These are phyloP conservation scores for Flaveria ramosissima DNA, from an alignment of 129 eudicot genomes.

Conservation along the genomic window DNA sequence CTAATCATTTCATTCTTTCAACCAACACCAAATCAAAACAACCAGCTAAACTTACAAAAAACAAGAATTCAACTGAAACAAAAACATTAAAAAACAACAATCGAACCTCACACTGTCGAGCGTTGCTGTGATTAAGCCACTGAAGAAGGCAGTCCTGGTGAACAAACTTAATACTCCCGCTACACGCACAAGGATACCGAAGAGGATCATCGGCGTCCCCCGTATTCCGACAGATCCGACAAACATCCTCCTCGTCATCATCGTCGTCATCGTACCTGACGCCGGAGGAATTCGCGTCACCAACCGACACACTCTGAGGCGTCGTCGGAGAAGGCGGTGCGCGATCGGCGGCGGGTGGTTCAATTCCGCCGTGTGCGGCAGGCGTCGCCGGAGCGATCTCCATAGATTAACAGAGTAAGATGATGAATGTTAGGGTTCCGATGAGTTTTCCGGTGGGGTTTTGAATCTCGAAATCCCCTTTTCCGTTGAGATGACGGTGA, in stretches of 20 bases:
- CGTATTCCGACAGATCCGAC: constrained; percentile 90
- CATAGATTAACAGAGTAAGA: constrained; percentile 15
- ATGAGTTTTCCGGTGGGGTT: neutral
- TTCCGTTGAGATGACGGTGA: neutral
- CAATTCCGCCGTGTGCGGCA: neutral
- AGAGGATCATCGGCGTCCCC: constrained; percentile 87
- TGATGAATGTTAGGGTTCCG: constrained; percentile 7
- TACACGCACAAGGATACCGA: constrained; percentile 96
- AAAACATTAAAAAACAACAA: neutral
- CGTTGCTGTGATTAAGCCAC: constrained; percentile 98
- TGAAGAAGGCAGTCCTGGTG: constrained; percentile 95
- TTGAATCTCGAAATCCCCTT: constrained; percentile 12
- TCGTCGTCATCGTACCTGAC: constrained; percentile 51
- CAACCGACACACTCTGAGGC: neutral
- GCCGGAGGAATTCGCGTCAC: constrained; percentile 14
- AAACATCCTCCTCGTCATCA: constrained; percentile 90
- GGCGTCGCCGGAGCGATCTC: constrained; percentile 33
- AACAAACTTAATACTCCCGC: constrained; percentile 95
- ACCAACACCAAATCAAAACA: constrained; percentile 4
- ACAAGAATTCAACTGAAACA: neutral
- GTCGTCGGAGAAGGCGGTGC: neutral
- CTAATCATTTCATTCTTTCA: neutral
- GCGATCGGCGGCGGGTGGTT: neutral
- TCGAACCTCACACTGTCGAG: constrained; percentile 91
- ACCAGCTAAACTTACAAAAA: neutral